Conservation (phyloP, 2,329 filamentous ascomycete species). For the Aspergillus persii region DNA sequence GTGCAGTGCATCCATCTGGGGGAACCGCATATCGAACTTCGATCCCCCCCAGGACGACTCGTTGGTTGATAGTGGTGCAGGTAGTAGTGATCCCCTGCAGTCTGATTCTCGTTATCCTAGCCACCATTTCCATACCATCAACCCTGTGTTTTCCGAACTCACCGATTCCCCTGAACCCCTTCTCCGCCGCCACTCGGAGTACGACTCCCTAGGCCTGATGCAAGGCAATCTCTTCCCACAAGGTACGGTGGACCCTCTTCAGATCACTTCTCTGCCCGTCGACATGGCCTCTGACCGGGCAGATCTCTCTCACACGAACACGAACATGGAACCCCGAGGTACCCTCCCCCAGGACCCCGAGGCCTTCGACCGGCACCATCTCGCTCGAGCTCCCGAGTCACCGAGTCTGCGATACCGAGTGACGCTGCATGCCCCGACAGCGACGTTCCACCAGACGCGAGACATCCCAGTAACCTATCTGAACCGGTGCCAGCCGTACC, state of each 20-base stretch:
- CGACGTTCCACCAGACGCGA: constrained; percentile 79
- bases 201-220: not conserved
- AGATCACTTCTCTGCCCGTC: not conserved
- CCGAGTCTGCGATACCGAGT: constrained; percentile 61
- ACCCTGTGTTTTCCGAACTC: not conserved
- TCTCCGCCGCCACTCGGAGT: not conserved
- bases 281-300: not conserved
- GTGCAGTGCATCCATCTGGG: not conserved
- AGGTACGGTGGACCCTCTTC: not conserved
- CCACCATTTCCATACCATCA: not conserved
- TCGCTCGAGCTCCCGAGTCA: not conserved
- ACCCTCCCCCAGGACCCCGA: not conserved
- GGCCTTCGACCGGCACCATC: not conserved
- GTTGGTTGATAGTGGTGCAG: too few relatives aligned
- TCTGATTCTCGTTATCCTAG: too few relatives aligned
- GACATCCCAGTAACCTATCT: constrained; percentile 95
- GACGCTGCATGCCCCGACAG: constrained; percentile 84
- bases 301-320: not conserved
- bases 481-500: constrained; percentile 94
- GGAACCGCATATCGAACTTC: not conserved
- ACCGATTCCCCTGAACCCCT: not conserved
- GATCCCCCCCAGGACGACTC: not conserved
- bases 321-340: too few relatives aligned
- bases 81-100: not conserved
- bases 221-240: not conserved